Conservation (phyloP, 768 basidiomycete genomes). For the Sarcomyxa edulis region DNA sequence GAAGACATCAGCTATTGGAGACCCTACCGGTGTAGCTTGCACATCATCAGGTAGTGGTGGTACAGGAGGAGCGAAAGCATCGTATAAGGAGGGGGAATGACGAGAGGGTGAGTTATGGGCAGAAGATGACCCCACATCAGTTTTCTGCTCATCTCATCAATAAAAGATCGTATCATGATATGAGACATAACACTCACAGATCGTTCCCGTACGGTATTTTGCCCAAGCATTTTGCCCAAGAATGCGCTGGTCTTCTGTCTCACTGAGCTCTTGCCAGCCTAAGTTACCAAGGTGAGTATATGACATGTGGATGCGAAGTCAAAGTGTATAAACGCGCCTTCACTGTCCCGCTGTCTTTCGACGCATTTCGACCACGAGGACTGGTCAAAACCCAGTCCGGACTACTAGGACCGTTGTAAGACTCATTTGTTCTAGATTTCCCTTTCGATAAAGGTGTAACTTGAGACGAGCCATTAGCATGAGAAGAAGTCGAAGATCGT, state of each 20-base stretch:
- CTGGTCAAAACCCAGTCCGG: constrained; percentile 47
- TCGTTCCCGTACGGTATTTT: constrained; percentile 59
- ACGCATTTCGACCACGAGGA: constrained; percentile 33
- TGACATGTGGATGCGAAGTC: too few species aligned
- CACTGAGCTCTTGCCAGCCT: constrained; percentile 56
- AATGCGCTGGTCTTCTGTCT: constrained; percentile 78
- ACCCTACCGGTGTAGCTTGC: constrained; percentile 28
- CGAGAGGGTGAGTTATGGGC: constrained; percentile 25
- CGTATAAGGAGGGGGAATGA: constrained; percentile 36
- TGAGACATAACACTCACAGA: too few species aligned
- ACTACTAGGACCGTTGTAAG: constrained; percentile 11
- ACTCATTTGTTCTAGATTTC: constrained; percentile 19
- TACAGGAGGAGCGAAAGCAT: constrained; percentile 44
- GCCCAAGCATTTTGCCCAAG: constrained; percentile 74
- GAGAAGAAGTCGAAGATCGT: constrained; percentile 37
- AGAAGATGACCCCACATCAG: constrained; percentile 43
- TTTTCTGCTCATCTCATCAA: constrained; percentile 38
- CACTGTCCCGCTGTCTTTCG: constrained; percentile 36
- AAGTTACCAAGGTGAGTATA: too few species aligned
- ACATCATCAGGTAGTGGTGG: constrained; percentile 45
- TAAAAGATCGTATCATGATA: too few species aligned
- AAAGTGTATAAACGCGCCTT: constrained; percentile 59
- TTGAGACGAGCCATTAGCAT: constrained; percentile 14
- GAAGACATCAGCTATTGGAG: constrained; percentile 52
- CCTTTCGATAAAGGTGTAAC: constrained; percentile 28